Base-by-base conservation (phyloP, 192 early-diverging fungal genomes). In the Mortierella hygrophila region DNA sequence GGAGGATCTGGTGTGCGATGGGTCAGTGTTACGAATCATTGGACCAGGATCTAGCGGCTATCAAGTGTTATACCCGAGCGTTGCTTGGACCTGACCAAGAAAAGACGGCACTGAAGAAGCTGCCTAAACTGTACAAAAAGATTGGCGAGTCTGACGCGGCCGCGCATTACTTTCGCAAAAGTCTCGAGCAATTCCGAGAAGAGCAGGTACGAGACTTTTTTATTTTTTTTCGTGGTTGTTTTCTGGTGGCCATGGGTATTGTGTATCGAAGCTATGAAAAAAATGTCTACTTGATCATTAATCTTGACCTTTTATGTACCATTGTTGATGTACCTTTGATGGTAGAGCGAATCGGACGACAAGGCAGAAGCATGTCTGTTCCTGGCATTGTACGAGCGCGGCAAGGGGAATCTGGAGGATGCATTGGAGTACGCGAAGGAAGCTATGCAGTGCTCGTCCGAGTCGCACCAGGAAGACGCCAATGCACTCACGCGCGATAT, bases 1-100 rank as follows among this genome's bases (percentile, higher is more conserved):
- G 93, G n/a, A 92, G 96, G n/a, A 94, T 97, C 88, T 98, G 97
- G 97, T 90, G 86, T 57, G 93, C 93, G 5, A 90, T 98, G 81
- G 97, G 91, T 8, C 90, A 91, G 57, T 94, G 94, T 83, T 96
- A 95, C 79, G 94, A 97, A 79, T 83, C 82, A 9, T 55, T 91
- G 21, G 84, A 82, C 20, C 88, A 91, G 54, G 83, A 90, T 29
- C 44, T 72, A 3, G 91, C 94, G 42, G 96, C 97, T 3, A 91
- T 96, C 44, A 91, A 92, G 49, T 96, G 95, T 89, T 96, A 94
- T 74, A 92, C 94, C 23, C 91, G 95, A 9, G 95, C 96, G 21
- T 84, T 97, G 20, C 69, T 89, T 8, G 94, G 92, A 49, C 89
- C 92, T 6, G 95, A 97, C 44, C 90, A 88, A 42, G 92, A 93